Conservation (phyloP, 805 yeast species). For the Myxozyma nipponensis region DNA sequence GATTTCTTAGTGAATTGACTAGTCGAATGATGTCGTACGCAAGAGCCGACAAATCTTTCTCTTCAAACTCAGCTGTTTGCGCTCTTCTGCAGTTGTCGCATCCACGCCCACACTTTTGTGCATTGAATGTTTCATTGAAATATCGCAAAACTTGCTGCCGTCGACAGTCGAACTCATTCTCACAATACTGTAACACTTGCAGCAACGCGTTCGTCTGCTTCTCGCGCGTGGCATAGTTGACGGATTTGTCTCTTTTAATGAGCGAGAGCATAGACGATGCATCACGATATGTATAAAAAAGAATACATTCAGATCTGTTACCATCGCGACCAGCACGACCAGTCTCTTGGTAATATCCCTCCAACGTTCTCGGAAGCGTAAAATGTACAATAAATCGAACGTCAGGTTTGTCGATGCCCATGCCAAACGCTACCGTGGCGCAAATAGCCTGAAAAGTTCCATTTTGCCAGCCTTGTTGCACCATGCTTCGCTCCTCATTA, state of each 20-base stretch:
- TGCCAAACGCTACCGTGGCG: slow-evolving; percentile 97
- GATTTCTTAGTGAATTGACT: slow-evolving; percentile 50
- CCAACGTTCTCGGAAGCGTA: slow-evolving; percentile 83
- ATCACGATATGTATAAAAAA: slow-evolving; percentile 78
- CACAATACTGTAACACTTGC: slow-evolving; percentile 88
- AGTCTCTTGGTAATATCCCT: slow-evolving; percentile 96
- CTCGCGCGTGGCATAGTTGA: slow-evolving; percentile 61
- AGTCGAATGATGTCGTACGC: slow-evolving; percentile 58
- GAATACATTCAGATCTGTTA: slow-evolving; percentile 67
- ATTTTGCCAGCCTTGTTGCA: slow-evolving; percentile 82
- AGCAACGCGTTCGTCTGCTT: slow-evolving; percentile 72
- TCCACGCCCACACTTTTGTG: slow-evolving; percentile 57
- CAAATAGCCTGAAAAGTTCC: slow-evolving; percentile 73
- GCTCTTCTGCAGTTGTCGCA: slow-evolving; percentile 80
- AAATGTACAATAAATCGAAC: slow-evolving; percentile 88
- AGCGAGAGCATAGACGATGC: slow-evolving; percentile 69
- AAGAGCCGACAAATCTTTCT: slow-evolving; percentile 63
- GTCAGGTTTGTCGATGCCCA: slow-evolving; percentile 98
- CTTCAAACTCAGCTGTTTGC: slow-evolving; percentile 41
- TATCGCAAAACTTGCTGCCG: slow-evolving; percentile 84
- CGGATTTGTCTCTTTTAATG: slow-evolving; percentile 71
- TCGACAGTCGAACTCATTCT: slow-evolving; percentile 84
- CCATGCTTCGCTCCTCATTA: slow-evolving; percentile 61
- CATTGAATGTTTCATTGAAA: slow-evolving; percentile 78
- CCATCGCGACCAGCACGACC: slow-evolving; percentile 99